A percentile compares a stretch with the other conserved stretches of the same genome.
These are phyloP conservation scores for Penicillium paneum DNA, from an alignment of 2,329 filamentous ascomycete species.

Conservation along the genomic window DNA sequence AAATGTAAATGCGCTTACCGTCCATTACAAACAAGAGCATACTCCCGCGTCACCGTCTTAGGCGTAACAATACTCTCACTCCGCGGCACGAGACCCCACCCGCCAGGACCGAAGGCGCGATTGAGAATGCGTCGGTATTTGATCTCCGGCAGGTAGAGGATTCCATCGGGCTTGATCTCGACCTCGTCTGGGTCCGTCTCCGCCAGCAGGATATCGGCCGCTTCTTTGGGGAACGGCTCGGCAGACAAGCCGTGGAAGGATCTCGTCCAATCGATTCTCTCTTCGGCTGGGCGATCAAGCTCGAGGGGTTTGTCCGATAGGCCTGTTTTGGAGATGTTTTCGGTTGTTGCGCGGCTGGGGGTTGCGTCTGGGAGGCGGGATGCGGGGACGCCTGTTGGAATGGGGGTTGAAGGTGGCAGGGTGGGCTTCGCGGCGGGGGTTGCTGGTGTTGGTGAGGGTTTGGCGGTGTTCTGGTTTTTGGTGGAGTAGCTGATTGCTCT, in stretches of 20 bases:
- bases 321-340: slow-evolving; percentile 40
- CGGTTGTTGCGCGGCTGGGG: slow-evolving; percentile 31
- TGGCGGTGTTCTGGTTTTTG: slow-evolving; percentile 9
- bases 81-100: slow-evolving; percentile 88
- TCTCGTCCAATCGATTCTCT: slow-evolving; percentile 72
- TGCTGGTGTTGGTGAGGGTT: slow-evolving; percentile 9
- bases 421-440: slow-evolving; percentile 5
- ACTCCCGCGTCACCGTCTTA: slow-evolving; percentile 80
- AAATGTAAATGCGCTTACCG: slow-evolving; percentile 53
- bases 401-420: slow-evolving; percentile 2
- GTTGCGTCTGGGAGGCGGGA: slow-evolving; percentile 22
- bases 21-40: slow-evolving; percentile 83
- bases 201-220: slow-evolving; percentile 64
- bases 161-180: slow-evolving; percentile 96
- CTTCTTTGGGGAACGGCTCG: slow-evolving; percentile 67
- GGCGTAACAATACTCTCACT: slow-evolving; percentile 82
- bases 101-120: slow-evolving; percentile 85
- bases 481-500: slow-evolving; percentile 18
- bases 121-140: slow-evolving; percentile 94
- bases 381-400: slow-evolving; percentile 14
- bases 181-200: slow-evolving; percentile 71
- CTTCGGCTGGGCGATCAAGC: slow-evolving; percentile 27
- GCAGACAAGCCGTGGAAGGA: slow-evolving; percentile 78
- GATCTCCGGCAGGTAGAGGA: slow-evolving; percentile 95
- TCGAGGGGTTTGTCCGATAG: slow-evolving; percentile 37